phyloP scores from a whole-genome alignment of 306 rosid genomes.

The Coriaria nepalensis region DNA sequence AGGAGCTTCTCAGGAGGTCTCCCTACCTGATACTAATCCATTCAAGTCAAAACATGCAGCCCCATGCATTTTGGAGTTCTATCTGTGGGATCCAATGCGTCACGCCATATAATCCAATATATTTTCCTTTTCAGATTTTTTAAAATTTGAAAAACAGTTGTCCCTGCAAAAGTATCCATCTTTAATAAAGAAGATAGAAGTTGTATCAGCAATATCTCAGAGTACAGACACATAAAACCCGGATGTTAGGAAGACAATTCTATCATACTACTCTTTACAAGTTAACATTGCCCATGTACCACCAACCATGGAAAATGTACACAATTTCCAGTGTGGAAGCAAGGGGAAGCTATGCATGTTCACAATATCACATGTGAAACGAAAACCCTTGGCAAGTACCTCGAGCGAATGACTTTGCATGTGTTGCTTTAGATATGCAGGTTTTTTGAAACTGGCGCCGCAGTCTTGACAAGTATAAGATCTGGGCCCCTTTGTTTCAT shows the following conservation, averaged over 20 bases:
- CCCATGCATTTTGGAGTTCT: conserved; percentile 96
- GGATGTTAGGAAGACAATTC: too few species aligned
- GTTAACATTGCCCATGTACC: too few species aligned
- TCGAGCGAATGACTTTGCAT: conserved; percentile 71
- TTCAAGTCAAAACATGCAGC: conserved; percentile 45
- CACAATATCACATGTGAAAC: too few species aligned
- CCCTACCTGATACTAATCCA: conserved; percentile 96
- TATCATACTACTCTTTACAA: too few species aligned
- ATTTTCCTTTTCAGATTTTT: conserved; percentile 20
- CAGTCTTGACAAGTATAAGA: conserved; percentile 52
- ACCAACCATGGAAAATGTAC: too few species aligned
- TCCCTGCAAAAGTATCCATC: conserved; percentile 49
- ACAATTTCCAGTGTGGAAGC: too few species aligned
- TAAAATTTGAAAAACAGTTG: conserved; percentile 8
- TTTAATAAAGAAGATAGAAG: neutral
- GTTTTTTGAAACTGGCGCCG: conserved; percentile 59
- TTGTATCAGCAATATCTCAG: too few species aligned
- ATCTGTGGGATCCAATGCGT: conserved; percentile 91
- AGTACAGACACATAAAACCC: too few species aligned
- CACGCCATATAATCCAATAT: conserved; percentile 38
- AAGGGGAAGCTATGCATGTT: too few species aligned
- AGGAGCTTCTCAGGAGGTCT: conserved; percentile 99
- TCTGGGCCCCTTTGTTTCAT: conserved; percentile 8
- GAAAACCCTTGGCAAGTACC: conserved; percentile 24
- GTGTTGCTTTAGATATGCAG: conserved; percentile 63